phyloP scores from a whole-genome alignment of 2,329 filamentous ascomycete genomes.

The Byssothecium circinans region DNA sequence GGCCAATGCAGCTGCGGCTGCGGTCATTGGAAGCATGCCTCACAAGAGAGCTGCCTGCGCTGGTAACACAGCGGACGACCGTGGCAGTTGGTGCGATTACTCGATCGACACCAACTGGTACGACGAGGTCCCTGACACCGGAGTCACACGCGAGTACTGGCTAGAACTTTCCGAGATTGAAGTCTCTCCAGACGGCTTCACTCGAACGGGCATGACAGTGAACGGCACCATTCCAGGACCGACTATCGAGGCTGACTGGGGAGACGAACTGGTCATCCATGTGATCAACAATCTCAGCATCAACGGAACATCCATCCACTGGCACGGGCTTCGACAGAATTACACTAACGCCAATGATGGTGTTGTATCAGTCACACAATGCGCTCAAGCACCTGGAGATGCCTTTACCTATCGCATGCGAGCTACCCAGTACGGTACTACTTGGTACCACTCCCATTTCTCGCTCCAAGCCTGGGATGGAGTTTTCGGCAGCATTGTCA shows the following conservation, averaged over 20 bases:
- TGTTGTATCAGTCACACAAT: conserved; percentile 50
- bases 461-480: conserved; percentile 37
- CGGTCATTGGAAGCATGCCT: too few species aligned
- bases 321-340: conserved; percentile 71
- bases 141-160: too few species aligned
- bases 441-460: conserved; percentile 43
- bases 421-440: conserved; percentile 48
- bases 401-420: conserved; percentile 40
- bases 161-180: too few species aligned
- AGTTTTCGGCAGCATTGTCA: conserved; percentile 40
- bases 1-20: too few species aligned
- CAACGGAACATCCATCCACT: conserved; percentile 67
- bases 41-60: too few species aligned
- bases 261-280: conserved; percentile 69
- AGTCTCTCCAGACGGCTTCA: conserved; percentile 9
- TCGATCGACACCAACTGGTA: too few species aligned
- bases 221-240: conserved; percentile 75
- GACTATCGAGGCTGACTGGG: conserved; percentile 69
- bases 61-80: too few species aligned
- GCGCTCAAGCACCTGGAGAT: conserved; percentile 45
- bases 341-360: conserved; percentile 47
- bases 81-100: too few species aligned
- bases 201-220: conserved; percentile 60
- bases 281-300: conserved; percentile 67
- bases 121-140: too few species aligned